Conservation (phyloP, 768 basidiomycete species). For the Coprinopsis cinerea region DNA sequence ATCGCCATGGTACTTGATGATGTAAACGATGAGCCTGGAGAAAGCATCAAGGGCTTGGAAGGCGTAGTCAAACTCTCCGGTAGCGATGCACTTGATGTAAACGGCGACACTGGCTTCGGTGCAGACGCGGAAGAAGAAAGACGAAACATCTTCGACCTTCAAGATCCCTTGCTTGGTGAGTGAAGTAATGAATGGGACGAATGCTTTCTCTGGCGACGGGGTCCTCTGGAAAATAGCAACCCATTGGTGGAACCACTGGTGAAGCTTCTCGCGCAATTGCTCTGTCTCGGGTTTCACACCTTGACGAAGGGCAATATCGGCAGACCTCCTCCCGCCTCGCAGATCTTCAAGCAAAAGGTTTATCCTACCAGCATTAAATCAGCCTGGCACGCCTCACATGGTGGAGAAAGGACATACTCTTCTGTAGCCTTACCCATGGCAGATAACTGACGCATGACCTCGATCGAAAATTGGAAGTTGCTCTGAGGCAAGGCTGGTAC, state of each 20-base stretch:
- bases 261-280: slow-evolving; percentile 67
- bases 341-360: slow-evolving; percentile 77
- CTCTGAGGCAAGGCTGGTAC: slow-evolving; percentile 74
- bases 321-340: slow-evolving; percentile 53
- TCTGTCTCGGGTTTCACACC: slow-evolving; percentile 63
- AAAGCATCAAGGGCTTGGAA: slow-evolving; percentile 95
- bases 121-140: slow-evolving; percentile 97
- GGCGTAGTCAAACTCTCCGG: slow-evolving; percentile 67
- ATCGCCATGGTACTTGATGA: slow-evolving; percentile 99
- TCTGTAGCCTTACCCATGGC: slow-evolving; percentile 78
- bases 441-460: slow-evolving; percentile 69
- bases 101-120: slow-evolving; percentile 90
- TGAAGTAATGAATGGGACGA: slow-evolving; percentile 95
- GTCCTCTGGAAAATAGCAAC: slow-evolving; percentile 90
- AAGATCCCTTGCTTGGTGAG: slow-evolving; percentile 95
- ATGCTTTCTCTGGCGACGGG: slow-evolving; percentile 86
- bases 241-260: slow-evolving; percentile 91
- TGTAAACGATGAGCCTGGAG: slow-evolving; percentile 91
- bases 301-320: slow-evolving; percentile 27
- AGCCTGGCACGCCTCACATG: background rate
- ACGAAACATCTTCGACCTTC: slow-evolving; percentile 92
- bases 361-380: slow-evolving; percentile 39
- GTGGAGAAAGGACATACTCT: slow-evolving; percentile 50
- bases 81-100: slow-evolving; percentile 70
- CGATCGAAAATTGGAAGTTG: slow-evolving; percentile 76